A percentile compares a stretch with the other conserved stretches of the same genome.
phyloP scores from a whole-genome alignment of 805 yeast genomes.

The Brettanomyces custersianus region DNA sequence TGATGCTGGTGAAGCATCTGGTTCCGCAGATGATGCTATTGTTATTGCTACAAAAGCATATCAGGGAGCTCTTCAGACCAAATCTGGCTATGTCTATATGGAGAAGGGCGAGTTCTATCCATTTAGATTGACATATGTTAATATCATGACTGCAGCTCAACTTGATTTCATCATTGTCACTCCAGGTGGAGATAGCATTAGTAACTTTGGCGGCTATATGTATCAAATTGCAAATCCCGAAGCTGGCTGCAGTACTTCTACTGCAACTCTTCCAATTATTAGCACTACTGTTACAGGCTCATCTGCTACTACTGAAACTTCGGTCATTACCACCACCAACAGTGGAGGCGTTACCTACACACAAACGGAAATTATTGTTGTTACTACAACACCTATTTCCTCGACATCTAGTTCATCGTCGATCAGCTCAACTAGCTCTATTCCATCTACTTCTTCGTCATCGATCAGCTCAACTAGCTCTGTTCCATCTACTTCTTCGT shows the following conservation, averaged over 20 bases:
- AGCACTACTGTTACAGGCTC: background rate
- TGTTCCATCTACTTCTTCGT: too few relatives aligned
- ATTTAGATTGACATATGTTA: slow-evolving; percentile 12
- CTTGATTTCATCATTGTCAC: slow-evolving; percentile 7
- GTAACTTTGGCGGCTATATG: slow-evolving; percentile 3
- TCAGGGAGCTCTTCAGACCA: background rate
- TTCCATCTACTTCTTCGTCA: too few relatives aligned
- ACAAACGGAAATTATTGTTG: slow-evolving; percentile 18
- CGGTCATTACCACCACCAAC: slow-evolving; percentile 7
- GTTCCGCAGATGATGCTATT: slow-evolving; percentile 5
- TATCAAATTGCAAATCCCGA: slow-evolving; percentile 2
- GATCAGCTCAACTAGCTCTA: too few relatives aligned
- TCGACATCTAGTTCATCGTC: too few relatives aligned
- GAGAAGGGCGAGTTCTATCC: slow-evolving; percentile 12
- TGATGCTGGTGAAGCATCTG: slow-evolving; percentile 7
- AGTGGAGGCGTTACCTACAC: slow-evolving; percentile 34
- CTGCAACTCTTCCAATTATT: background rate
- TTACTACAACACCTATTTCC: background rate
- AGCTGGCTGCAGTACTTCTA: background rate
- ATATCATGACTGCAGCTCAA: slow-evolving; percentile 6
- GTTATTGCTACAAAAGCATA: slow-evolving; percentile 7
- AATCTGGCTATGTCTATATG: slow-evolving; percentile 8
- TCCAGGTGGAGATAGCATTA: slow-evolving; percentile 7
- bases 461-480: too few relatives aligned
- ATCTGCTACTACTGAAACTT: background rate